Evolutionary conservation across 2,329 filamentous ascomycete genomes (phyloP).

Genomic region (Aspergillus melleus): DNA sequence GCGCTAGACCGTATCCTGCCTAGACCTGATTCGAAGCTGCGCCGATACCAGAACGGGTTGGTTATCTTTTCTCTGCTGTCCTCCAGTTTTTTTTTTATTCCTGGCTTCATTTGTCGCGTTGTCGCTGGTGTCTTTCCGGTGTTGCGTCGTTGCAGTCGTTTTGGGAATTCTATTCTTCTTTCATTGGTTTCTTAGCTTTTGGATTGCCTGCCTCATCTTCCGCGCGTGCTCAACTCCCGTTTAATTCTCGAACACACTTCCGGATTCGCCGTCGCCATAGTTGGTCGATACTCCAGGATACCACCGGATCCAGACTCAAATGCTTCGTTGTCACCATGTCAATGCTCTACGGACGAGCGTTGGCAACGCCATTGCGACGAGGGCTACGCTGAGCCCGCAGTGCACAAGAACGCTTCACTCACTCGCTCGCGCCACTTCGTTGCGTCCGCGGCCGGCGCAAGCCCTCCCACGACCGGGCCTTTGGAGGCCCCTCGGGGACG

Average conservation of each 20-base stretch:
- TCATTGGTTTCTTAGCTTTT: slow-evolving; percentile 9
- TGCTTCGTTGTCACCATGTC: slow-evolving; percentile 24
- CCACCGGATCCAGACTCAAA: slow-evolving; percentile 6
- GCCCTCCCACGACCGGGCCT: neutral
- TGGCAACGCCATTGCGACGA: slow-evolving; percentile 13
- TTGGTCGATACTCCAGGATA: neutral
- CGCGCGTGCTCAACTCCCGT: neutral
- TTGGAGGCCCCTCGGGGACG: neutral
- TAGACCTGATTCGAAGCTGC: slow-evolving; percentile 1
- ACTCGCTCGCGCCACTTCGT: neutral
- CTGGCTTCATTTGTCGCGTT: neutral
- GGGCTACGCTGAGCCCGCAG: slow-evolving; percentile 2
- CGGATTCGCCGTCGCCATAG: neutral
- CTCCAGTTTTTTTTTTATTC: neutral
- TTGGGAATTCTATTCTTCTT: slow-evolving; percentile 2
- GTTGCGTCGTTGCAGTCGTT: neutral
- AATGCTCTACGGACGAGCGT: slow-evolving; percentile 18
- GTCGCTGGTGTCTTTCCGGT: neutral
- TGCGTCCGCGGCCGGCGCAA: neutral
- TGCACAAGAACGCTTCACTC: slow-evolving; percentile 8
- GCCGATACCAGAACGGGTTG: slow-evolving; percentile 5
- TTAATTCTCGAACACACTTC: neutral
- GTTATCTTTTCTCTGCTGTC: neutral
- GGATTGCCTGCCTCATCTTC: slow-evolving; percentile 4
- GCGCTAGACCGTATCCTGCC: slow-evolving; percentile 5